Evolutionary conservation across 1,284 basidiomycete species (phyloP), one percentile per base, ranked within the genome.

Genomic region (Lentinula novae-zelandiae): DNA sequence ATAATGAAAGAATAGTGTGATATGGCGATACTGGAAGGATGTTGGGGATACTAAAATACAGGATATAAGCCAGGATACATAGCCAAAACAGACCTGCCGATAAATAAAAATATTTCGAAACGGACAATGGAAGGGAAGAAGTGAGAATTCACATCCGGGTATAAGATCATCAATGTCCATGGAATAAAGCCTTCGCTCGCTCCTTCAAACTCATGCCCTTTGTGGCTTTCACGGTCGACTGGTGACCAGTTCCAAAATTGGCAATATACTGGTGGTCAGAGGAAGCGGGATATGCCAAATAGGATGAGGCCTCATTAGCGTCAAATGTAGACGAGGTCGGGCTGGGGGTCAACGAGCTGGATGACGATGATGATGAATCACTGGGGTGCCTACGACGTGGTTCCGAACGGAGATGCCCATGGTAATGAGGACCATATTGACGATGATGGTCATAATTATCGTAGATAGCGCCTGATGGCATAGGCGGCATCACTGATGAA

Each of bases 291-390:
- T 39, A 53, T 20, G 36, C 3, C 34, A 39, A 12, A 12, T 3
- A 12, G 36, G 53, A 27, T 5, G 42, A 12, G 10, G 27, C 31
- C 20, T 56, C 27, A 9, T 44, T 13, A 2, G 53, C 12, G 39
- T 54, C 53, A 33, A 56, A 56, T 3, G 54, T 56, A n/a, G 40
- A 44, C 13, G 54, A 56, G 10, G 54, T 46, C 40, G 53, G 53
- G 22, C 53, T 54, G 3, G 53, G 53, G 3, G 40, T 39, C 27
- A 33, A 27, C 33, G 54, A 33, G 27, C 22, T 54, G 22, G 54
- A 33, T 15, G 53, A 54, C 53, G 53, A 54, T 6, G 38, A 40
- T 17, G 53, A 54, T 8, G 36, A 40, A 13, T 13, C 15, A n/a
- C 22, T 27, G 15, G 27, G 15, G 4, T 17, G 40, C 15, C 42